Evolutionary conservation across 169 alveolate genomes (phyloP), one percentile per base, ranked within the genome.

Genomic region (Plasmodium relictum): DNA sequence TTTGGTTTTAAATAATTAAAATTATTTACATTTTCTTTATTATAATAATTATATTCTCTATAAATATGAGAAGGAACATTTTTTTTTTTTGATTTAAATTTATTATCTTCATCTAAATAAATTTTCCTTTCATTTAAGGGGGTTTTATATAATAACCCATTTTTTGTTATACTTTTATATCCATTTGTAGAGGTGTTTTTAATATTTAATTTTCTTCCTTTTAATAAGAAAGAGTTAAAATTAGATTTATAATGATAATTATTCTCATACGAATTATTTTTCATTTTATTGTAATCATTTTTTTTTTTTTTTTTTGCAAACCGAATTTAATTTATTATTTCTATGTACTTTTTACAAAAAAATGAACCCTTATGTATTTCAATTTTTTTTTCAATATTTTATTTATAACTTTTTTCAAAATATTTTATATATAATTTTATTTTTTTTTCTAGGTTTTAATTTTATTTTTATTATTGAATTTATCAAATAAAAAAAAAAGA

Each of bases 211-310:
- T 37, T 59, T n/a, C 16, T 74, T 50, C 26, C 18, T 42, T 61
- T 56, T 0, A 42, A 59, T 16, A 14, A 9, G 20, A 20, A 58
- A 5, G 50, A 26, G 42, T 59, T 74, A 6, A 45, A 3, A 48
- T 74, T 74, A 63, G 42, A 58, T 14, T 37, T 37, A 18, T 63
- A n/a, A 10, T 71, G 63, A 45, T 22, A n/a, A 16, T 48, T 18
- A 58, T 61, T 31, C 37, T 74, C 88, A 42, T 74, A 74, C 44
- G 26, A 59, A 22, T 59, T 59, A 2, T 73, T 73, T 18, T 74
- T 74, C 88, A 59, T 74, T 61, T 18, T 59, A 6, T 41, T 44
- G 4, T 31, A 8, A 41, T 73, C 22, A 31, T 31, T 42, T 48
- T 10, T 68, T 52, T 6, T 31, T 31, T 31, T 2, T 31, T 31